A percentile compares a stretch with the other conserved stretches of the same genome.
Evolutionary conservation across 179 eudicot genomes (phyloP).

Genomic region (Silene coronaria): DNA sequence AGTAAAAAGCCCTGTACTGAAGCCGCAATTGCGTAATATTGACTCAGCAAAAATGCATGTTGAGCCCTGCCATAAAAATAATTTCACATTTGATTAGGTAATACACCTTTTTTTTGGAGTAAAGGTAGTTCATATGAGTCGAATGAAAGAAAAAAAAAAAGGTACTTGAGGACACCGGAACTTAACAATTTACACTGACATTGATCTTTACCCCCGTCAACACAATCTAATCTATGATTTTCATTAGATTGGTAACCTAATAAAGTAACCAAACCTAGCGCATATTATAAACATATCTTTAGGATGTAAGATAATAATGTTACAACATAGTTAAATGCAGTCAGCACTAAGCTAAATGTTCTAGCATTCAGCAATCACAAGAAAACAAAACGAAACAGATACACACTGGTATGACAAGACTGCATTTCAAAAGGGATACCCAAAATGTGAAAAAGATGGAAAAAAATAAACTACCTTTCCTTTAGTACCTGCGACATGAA

Average conservation of each 20-base stretch:
- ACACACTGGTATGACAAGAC: neutral
- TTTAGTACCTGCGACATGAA: constrained; percentile 98
- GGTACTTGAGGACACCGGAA: neutral
- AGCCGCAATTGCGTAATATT: constrained; percentile 85
- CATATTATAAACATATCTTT: neutral
- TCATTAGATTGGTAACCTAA: neutral
- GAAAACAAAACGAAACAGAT: neutral
- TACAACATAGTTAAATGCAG: neutral
- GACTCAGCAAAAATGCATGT: constrained; percentile 89
- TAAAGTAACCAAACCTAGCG: neutral
- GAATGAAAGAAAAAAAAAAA: neutral
- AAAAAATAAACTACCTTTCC: constrained; percentile 67
- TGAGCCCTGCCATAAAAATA: constrained; percentile 57
- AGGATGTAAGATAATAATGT: neutral
- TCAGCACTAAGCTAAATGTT: neutral
- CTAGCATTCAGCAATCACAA: neutral
- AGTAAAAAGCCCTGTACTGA: constrained; percentile 92
- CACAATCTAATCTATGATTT: neutral
- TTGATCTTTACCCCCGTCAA: neutral
- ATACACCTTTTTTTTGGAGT: neutral
- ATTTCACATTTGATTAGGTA: neutral
- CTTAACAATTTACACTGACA: neutral
- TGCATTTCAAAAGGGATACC: neutral
- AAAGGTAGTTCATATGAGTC: neutral
- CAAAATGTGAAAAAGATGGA: neutral